Evolutionary conservation across 2,329 filamentous ascomycete genomes (phyloP), one percentile per base, ranked within the genome.

Genomic region (Fusarium sp.): DNA sequence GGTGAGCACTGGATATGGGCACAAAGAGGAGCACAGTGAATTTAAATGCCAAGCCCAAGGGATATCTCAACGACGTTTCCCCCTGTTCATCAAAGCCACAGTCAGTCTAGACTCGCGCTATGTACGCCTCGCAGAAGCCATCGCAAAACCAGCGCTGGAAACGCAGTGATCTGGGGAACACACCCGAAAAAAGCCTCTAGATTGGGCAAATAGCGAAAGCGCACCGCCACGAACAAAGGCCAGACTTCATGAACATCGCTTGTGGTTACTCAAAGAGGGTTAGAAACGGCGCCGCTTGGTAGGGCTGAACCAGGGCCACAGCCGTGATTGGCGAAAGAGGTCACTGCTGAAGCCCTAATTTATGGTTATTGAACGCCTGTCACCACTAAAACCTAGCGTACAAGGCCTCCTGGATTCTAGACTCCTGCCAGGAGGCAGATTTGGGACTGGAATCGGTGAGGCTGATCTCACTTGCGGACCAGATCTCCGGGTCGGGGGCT

Each of bases 351-450:
- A 67, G 61, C 9, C 33, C 56, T 33, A 39, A 54, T 67, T 70
- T 70, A 58, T 54, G 62, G 69, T 58, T 71, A 71, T 67, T 54
- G 54, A 57, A 37, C 31, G 54, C 54, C 31, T 2, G 31, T 18
- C 14, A 27, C 33, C 54, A 37, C 54, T 24, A 57, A 57, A 0
- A 5, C 22, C n/a, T 24, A 22, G 33, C 31, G 33, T 3, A 2
- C 33, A 13, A 18, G 20, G 31, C 54, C 54, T 14, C 11, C 29
- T 56, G 11, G 1, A 6, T 22, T 35, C 31, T 24, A 14, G 29
- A 37, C 31, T 37, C 31, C 22, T 24, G 1, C 7, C 29, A 24
- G 31, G 54, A 37, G 52, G 24, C 10, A 52, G 48, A 31, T 13
- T 20, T 6, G 9, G n/a, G 18, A 8, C 10, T 52, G 48, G 10